These are phyloP conservation scores for Botrytis galanthina DNA, from an alignment of 2,329 filamentous ascomycete species.

Conservation along the genomic window DNA sequence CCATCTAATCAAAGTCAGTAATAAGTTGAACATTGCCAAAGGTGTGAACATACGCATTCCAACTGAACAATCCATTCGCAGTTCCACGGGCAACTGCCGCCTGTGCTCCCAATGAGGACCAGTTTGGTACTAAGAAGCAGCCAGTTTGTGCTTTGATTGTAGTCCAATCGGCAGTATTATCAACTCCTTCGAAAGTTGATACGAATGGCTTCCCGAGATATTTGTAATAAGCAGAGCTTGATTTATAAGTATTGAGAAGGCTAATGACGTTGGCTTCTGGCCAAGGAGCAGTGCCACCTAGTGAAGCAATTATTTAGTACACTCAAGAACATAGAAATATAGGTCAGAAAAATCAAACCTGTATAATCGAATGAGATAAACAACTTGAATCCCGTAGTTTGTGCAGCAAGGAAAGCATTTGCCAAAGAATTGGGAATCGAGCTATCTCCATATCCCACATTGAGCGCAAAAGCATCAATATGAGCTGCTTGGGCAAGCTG, in stretches of 20 bases:
- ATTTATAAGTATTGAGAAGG: constrained; percentile 1
- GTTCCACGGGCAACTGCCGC: neutral
- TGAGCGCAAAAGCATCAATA: constrained; percentile 3
- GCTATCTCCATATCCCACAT: neutral
- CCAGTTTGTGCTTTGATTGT: neutral
- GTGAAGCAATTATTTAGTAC: neutral
- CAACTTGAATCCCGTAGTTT: neutral
- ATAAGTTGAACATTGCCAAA: neutral
- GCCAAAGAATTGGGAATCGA: neutral
- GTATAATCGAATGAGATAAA: constrained; percentile 6
- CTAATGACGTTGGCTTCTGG: neutral
- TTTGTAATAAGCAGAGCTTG: neutral
- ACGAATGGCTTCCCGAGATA: neutral
- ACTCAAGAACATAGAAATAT: neutral
- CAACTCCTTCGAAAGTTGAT: constrained; percentile 2
- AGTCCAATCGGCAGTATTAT: neutral
- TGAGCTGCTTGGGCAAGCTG: neutral
- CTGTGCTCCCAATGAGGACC: neutral
- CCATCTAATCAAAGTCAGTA: neutral
- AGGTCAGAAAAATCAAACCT: neutral
- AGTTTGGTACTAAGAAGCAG: neutral
- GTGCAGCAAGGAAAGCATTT: neutral
- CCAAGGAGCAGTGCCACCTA: neutral
- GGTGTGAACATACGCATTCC: neutral
- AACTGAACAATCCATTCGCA: neutral